phyloP scores from a whole-genome alignment of 2,329 filamentous ascomycete species.

The Fusarium sp. region DNA sequence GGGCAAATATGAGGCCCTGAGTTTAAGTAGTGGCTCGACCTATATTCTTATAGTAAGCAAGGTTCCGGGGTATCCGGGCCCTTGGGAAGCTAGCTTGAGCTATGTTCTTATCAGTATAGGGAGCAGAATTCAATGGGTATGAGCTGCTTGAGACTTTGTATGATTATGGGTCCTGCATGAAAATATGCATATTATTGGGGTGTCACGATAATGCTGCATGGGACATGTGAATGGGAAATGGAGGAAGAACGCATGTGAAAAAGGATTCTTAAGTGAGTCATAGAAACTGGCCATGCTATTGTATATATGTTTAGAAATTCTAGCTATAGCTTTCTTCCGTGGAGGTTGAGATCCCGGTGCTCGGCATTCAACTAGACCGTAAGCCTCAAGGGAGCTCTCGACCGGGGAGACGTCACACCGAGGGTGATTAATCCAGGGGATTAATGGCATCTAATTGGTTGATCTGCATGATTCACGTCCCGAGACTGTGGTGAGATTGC shows the following conservation, averaged over 20 bases:
- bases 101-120: conserved; percentile 10
- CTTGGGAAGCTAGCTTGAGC: conserved; percentile 3
- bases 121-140: conserved; percentile 10
- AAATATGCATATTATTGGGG: not conserved
- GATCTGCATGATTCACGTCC: conserved; percentile 9
- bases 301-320: not conserved
- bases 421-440: conserved; percentile 42
- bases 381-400: not conserved
- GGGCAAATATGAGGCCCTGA: not conserved
- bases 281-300: not conserved
- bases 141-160: conserved; percentile 9
- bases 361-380: conserved; percentile 16
- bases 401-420: conserved; percentile 35
- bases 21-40: not conserved
- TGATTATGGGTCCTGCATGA: not conserved
- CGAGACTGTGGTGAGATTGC: conserved; percentile 35
- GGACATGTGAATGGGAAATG: not conserved
- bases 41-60: conserved; percentile 30
- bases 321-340: not conserved
- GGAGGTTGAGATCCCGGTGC: not conserved
- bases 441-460: conserved; percentile 25
- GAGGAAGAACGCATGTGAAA: not conserved
- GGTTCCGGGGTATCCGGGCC: conserved; percentile 36
- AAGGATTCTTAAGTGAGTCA: not conserved
- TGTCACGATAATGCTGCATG: not conserved